A percentile compares a stretch with the other conserved stretches of the same genome.
phyloP scores from a whole-genome alignment of 345 rosid genomes.

The Dipteronia sinensis region DNA sequence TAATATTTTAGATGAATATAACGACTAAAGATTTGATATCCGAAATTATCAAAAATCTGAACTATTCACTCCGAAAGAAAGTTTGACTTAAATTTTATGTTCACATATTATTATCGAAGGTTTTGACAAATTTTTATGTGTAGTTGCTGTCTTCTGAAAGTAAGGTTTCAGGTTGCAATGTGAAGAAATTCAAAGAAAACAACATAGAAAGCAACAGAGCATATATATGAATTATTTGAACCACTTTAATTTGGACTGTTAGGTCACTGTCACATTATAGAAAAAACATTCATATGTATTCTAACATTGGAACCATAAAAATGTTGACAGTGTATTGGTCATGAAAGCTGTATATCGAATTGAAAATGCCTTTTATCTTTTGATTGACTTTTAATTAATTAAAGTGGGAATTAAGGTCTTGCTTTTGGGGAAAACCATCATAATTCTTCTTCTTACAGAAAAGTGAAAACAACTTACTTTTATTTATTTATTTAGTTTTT shows the following conservation, averaged over 20 bases:
- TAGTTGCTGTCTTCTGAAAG: not conserved
- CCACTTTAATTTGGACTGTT: slow-evolving; percentile 8
- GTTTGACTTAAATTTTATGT: too few species aligned
- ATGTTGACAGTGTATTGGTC: slow-evolving; percentile 12
- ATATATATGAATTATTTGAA: not conserved
- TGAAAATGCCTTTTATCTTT: not conserved
- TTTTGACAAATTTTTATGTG: not conserved
- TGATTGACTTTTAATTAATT: slow-evolving; percentile 6
- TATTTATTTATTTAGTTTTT: not conserved
- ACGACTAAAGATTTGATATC: too few species aligned
- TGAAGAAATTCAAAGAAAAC: not conserved
- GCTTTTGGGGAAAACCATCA: not conserved
- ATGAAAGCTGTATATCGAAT: not conserved
- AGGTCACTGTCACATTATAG: slow-evolving; percentile 16
- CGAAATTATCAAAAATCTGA: too few species aligned
- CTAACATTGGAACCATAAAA: not conserved
- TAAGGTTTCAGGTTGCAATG: not conserved
- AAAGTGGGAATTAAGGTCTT: not conserved
- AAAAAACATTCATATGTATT: not conserved
- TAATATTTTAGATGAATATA: too few species aligned
- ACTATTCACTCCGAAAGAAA: too few species aligned
- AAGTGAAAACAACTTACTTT: slow-evolving; percentile 19
- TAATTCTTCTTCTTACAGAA: not conserved
- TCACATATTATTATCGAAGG: too few species aligned
- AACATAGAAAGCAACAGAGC: not conserved